Base-by-base conservation (phyloP, 1,284 basidiomycete genomes). In the Heterobasidion occidentale region DNA sequence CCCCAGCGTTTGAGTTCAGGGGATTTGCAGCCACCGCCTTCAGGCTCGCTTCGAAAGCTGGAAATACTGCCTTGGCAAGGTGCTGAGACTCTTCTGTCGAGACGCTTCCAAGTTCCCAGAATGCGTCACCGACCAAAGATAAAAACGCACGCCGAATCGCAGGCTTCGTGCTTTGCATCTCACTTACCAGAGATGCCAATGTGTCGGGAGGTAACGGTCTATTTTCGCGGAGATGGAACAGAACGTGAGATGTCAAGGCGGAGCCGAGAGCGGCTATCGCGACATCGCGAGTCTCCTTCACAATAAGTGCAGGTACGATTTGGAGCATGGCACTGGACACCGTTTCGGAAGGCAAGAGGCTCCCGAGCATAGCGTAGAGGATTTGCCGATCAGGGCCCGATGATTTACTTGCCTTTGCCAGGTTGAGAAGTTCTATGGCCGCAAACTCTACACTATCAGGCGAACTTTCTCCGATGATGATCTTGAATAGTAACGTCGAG, bases 381-480 rank as follows among this genome's bases (percentile, higher is more conserved):
- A 84, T 70, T n/a, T 94, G 86, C 67, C 98, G 92, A 59, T 95
- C 94, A 3, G 90, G 80, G 2, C 91, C 91, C 0, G 86, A 74
- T 0, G 92, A 91, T 74, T 96, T 98, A 36, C 92, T 88, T 0
- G 84, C 71, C 65, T 89, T 87, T 5, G 92, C 88, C 0, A 92
- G 77, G 14, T 74, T 72, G 12, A 94, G 74, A 1, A 94, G 70
- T 61, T 94, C 91, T 9, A 76, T 70, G 2, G 81, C 78, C 5
- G 80, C 78, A 3, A 78, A 62, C 55, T 78, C 76, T 11, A 73
- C 55, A 61, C 74, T 68, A 14, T 71, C 61, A 15, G 69, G 61
- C 9, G 59, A 62, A 35, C 65, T 65, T 33, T 71, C 72, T 33
- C 67, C 58, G 5, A 83, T 65, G 50, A 90, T 63, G 8, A 79